Conservation (phyloP, 495 filamentous ascomycete genomes). For the Recurvomyces mirabilis region DNA sequence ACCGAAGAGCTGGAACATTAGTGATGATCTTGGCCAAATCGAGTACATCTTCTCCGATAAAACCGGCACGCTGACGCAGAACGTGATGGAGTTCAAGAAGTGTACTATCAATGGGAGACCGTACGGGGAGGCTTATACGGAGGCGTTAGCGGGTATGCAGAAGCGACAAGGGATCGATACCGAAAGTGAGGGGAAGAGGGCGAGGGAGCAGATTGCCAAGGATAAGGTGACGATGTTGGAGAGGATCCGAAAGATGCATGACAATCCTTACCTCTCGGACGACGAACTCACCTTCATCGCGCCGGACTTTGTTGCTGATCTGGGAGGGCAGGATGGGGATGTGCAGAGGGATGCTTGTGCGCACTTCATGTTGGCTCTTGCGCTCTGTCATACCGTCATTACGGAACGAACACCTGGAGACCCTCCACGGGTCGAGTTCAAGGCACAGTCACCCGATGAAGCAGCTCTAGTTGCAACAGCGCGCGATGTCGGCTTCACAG, state of each 20-base stretch:
- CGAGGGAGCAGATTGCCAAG: slow-evolving; percentile 65
- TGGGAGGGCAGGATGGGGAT: slow-evolving; percentile 63
- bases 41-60: slow-evolving; percentile 99
- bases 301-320: slow-evolving; percentile 72
- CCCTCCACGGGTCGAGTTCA: slow-evolving; percentile 84
- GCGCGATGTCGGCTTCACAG: slow-evolving; percentile 91
- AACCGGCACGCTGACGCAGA: slow-evolving; percentile 95
- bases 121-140: slow-evolving; percentile 95
- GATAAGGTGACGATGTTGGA: slow-evolving; percentile 62
- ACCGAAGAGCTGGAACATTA: slow-evolving; percentile 98
- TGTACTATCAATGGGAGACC: slow-evolving; percentile 84
- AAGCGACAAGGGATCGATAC: slow-evolving; percentile 78
- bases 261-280: slow-evolving; percentile 85
- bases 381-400: slow-evolving; percentile 92
- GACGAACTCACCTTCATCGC: slow-evolving; percentile 87
- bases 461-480: slow-evolving; percentile 85
- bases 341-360: slow-evolving; percentile 66
- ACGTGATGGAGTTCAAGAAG: slow-evolving; percentile 99
- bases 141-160: slow-evolving; percentile 91
- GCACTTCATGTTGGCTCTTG: slow-evolving; percentile 89
- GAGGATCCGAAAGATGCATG: slow-evolving; percentile 60
- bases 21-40: slow-evolving; percentile 95
- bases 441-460: slow-evolving; percentile 95
- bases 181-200: slow-evolving; percentile 62
- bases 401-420: slow-evolving; percentile 81